A percentile compares a stretch with the other conserved stretches of the same genome.
These are phyloP conservation scores for Babesia caballi DNA, from an alignment of 169 alveolate species.

Conservation along the genomic window DNA sequence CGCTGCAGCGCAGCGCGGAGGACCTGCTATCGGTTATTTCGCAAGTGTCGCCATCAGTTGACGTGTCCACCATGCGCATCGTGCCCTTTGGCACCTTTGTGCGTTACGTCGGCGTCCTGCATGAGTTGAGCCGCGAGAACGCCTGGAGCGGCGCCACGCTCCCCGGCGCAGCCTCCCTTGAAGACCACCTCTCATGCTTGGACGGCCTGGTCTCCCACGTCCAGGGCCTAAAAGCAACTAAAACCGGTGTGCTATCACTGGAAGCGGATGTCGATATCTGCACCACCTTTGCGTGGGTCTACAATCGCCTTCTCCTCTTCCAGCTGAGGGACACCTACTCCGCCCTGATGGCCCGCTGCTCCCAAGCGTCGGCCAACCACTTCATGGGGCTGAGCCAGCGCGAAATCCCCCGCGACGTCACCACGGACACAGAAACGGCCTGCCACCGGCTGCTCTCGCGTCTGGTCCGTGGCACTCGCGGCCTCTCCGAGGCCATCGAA, in stretches of 20 bases:
- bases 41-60: neutral
- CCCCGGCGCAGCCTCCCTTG: neutral
- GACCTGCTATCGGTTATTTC: neutral
- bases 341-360: neutral
- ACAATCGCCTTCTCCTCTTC: slow-evolving; percentile 9
- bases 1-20: neutral
- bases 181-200: neutral
- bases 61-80: neutral
- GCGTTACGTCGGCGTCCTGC: neutral
- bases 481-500: neutral
- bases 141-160: neutral
- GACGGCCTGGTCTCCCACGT: neutral
- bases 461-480: neutral
- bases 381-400: neutral
- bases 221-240: neutral
- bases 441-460: neutral
- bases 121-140: neutral
- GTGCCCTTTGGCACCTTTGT: neutral
- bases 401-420: neutral
- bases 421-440: neutral
- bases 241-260: neutral
- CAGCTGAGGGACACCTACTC: neutral
- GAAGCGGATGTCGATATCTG: neutral
- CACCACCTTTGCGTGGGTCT: neutral
- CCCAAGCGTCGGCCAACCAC: neutral